A percentile compares a stretch with the other conserved stretches of the same genome.
These are phyloP conservation scores for Leccinum truebloodii DNA, from an alignment of 768 basidiomycete genomes.

Conservation along the genomic window DNA sequence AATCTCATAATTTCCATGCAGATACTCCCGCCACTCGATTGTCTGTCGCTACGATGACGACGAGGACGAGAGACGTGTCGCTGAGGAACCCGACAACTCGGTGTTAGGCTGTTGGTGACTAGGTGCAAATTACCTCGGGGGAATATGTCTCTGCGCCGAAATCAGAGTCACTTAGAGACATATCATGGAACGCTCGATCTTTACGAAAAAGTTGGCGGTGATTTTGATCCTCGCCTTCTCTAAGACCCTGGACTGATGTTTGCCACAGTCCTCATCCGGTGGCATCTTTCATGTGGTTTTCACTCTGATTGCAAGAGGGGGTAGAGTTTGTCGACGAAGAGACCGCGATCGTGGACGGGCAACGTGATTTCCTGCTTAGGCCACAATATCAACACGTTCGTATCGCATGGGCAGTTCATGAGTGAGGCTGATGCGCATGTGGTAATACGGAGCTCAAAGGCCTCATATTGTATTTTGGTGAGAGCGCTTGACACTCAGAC, in stretches of 20 bases:
- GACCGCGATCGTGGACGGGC: neutral
- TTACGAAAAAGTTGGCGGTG: neutral
- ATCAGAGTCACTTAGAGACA: neutral
- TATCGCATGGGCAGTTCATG: neutral
- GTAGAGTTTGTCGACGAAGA: neutral
- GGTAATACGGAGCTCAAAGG: neutral
- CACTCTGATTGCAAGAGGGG: neutral
- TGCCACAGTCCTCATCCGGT: neutral
- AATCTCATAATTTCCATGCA: neutral
- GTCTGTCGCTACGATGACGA: neutral
- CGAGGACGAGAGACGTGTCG: neutral
- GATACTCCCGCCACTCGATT: neutral
- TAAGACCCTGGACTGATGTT: neutral
- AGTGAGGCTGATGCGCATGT: neutral
- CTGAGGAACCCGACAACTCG: neutral
- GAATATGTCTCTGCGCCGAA: neutral
- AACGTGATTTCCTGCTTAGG: neutral
- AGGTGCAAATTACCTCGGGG: neutral
- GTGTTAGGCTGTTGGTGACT: neutral
- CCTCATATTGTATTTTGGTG: neutral
- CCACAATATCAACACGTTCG: neutral
- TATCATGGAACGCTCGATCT: neutral
- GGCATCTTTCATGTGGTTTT: neutral
- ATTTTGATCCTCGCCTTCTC: neutral
- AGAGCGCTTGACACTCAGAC: neutral